Conservation (phyloP, 108 stramenopile species). For the Fragilaria radians region DNA sequence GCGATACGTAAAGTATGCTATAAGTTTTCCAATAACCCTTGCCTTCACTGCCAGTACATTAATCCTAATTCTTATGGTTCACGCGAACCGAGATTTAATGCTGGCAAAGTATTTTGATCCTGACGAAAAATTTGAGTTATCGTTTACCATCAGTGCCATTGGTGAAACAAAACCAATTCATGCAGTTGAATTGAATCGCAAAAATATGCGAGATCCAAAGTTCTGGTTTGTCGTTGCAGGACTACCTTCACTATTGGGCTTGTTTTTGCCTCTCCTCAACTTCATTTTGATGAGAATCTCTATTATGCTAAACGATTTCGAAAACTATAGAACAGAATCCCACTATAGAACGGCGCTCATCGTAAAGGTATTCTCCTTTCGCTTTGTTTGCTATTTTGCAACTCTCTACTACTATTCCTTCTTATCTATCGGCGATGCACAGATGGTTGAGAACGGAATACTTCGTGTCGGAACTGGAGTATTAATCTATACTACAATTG, state of each 20-base stretch:
- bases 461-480: conserved; percentile 75
- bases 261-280: conserved; percentile 81
- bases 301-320: conserved; percentile 77
- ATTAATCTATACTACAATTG: conserved; percentile 74
- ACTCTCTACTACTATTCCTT: conserved; percentile 96
- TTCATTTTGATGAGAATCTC: conserved; percentile 73
- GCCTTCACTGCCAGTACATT: conserved; percentile 69
- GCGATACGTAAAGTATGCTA: conserved; percentile 67
- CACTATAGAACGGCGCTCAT: conserved; percentile 90
- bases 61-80: conserved; percentile 73
- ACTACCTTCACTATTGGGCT: conserved; percentile 73
- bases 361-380: conserved; percentile 97
- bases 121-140: conserved; percentile 32
- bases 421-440: conserved; percentile 31
- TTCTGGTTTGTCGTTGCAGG: conserved; percentile 78
- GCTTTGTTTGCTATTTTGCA: conserved; percentile 96
- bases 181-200: conserved; percentile 49
- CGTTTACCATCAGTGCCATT: conserved; percentile 42
- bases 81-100: conserved; percentile 80
- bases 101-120: conserved; percentile 67
- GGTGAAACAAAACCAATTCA: conserved; percentile 40
- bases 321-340: conserved; percentile 94
- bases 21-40: conserved; percentile 75
- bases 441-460: conserved; percentile 72
- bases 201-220: conserved; percentile 61